phyloP scores from a whole-genome alignment of 768 basidiomycete genomes.

The Boletus rubescentipes region DNA sequence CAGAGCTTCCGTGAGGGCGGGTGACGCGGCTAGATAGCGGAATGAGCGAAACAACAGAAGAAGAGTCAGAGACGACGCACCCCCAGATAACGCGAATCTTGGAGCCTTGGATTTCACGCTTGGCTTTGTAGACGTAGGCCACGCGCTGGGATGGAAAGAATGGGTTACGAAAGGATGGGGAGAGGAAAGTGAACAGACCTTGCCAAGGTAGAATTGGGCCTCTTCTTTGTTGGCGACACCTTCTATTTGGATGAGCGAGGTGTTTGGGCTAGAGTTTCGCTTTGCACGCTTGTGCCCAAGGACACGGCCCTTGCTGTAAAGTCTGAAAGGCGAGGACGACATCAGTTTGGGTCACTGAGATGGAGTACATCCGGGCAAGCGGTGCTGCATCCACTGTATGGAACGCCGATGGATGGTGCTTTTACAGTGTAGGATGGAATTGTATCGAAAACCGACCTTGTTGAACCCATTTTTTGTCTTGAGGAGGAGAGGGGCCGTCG shows the following conservation, averaged over 20 bases:
- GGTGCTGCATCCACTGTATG: conserved; percentile 17
- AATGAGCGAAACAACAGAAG: background rate
- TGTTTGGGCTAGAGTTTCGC: conserved; percentile 94
- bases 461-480: conserved; percentile 69
- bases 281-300: conserved; percentile 98
- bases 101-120: conserved; percentile 90
- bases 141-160: conserved; percentile 60
- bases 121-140: conserved; percentile 97
- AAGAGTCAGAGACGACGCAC: conserved; percentile 43
- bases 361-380: conserved; percentile 13
- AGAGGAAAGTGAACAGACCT: conserved; percentile 54
- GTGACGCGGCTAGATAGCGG: conserved; percentile 68
- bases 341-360: background rate
- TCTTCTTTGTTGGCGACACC: conserved; percentile 92
- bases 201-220: conserved; percentile 97
- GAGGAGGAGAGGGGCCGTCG: conserved; percentile 23
- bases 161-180: background rate
- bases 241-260: conserved; percentile 95
- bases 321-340: conserved; percentile 46
- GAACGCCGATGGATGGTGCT: background rate
- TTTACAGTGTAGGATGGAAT: background rate
- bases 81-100: conserved; percentile 99
- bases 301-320: conserved; percentile 95
- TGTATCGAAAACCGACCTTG: conserved; percentile 56
- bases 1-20: conserved; percentile 90